These are phyloP conservation scores for Umbelopsis ramanniana DNA, from an alignment of 192 early-diverging fungal genomes.

Conservation along the genomic window DNA sequence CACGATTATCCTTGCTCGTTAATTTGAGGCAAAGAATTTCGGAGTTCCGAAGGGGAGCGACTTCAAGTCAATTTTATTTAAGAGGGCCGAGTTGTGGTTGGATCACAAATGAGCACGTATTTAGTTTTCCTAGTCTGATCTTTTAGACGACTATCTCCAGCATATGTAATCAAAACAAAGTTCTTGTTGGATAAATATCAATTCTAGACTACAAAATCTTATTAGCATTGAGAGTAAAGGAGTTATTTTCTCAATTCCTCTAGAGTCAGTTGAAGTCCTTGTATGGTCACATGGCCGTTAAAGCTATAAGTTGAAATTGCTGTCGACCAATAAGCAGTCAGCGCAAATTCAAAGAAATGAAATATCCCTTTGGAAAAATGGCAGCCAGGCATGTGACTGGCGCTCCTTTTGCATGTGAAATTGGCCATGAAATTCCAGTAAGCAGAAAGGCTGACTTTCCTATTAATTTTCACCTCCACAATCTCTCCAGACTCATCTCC, in stretches of 20 bases:
- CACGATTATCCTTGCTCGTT: constrained; percentile 25
- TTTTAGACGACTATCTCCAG: no score
- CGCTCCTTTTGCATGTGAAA: constrained; percentile 20
- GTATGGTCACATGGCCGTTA: no score
- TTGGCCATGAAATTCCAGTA: not conserved
- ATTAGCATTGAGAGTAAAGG: no score
- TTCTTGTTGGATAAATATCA: no score
- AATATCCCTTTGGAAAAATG: not conserved
- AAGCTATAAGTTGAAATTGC: no score
- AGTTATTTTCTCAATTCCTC: no score
- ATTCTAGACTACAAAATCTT: no score
- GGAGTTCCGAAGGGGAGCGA: not conserved
- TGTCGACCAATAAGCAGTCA: no score
- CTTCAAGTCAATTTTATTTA: not conserved
- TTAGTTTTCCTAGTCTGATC: no score
- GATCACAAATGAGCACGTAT: not conserved
- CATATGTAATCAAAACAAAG: no score
- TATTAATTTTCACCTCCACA: not conserved
- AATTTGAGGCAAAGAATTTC: constrained; percentile 19
- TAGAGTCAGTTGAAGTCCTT: no score
- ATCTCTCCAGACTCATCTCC: not conserved
- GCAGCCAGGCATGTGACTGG: not conserved
- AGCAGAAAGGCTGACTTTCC: not conserved
- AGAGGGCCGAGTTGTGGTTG: not conserved
- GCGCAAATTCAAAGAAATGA: no score